Evolutionary conservation across 371 early-diverging fungal species (phyloP).

Genomic region (Mortierella sp.): DNA sequence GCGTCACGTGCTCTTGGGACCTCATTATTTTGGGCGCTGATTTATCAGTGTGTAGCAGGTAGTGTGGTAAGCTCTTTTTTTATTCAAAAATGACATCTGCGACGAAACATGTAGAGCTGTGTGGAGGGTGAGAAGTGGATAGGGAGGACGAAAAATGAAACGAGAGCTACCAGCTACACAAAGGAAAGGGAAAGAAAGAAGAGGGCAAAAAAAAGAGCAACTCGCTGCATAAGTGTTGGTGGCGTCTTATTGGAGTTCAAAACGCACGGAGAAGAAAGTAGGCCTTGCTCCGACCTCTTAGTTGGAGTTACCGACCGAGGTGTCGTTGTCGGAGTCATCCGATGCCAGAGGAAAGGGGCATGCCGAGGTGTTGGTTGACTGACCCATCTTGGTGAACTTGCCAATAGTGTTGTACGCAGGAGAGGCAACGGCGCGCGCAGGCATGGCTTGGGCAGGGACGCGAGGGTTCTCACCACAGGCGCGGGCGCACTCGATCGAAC

Average conservation of each 20-base stretch:
- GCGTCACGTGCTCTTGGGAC: not conserved
- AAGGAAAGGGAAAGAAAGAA: not conserved
- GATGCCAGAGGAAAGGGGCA: not conserved
- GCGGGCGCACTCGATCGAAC: slow-evolving; percentile 29
- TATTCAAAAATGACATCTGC: not conserved
- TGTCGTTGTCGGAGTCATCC: not conserved
- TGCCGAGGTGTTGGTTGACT: not conserved
- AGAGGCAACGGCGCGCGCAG: not conserved
- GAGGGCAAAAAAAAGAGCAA: not conserved
- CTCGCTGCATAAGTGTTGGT: not conserved
- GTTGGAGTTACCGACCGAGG: not conserved
- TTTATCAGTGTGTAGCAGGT: too few species aligned
- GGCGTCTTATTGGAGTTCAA: not conserved
- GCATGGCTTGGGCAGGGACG: not conserved
- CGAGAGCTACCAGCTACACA: not conserved
- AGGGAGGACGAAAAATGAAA: not conserved
- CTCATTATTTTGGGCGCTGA: too few species aligned
- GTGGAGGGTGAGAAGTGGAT: too few species aligned
- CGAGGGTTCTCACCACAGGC: slow-evolving; percentile 46
- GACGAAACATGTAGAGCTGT: not conserved
- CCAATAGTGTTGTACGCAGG: not conserved
- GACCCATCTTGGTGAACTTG: not conserved
- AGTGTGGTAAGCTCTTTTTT: too few species aligned
- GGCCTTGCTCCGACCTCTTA: not conserved
- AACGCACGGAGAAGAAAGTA: not conserved